Base-by-base conservation (phyloP, 352 stramenopile species). In the Pythium periplocum region DNA sequence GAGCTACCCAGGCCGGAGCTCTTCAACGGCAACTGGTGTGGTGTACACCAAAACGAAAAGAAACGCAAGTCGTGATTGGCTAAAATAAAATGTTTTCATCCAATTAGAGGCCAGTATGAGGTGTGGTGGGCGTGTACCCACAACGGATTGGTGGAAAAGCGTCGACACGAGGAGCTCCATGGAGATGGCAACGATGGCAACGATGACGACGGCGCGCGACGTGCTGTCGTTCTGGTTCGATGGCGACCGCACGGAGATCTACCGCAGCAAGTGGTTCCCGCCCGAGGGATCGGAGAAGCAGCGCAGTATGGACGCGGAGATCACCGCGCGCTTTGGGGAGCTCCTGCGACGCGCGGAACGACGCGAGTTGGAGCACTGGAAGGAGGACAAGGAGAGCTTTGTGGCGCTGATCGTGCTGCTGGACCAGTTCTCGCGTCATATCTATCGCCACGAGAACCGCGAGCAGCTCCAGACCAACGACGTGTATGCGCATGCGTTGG, bases 401-500 rank as follows among this genome's bases (percentile, higher is more conserved):
- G 71, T 97, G 45, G 85, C 85, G 48, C 67, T 95, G 1, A 82
- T 96, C 37, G 55, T 97, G 43, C 36, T 97, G 34, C 55, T 97
- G 12, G 88, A 97, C 59, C 88, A 96, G 59, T 86, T 95, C 60
- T 90, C 84, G 30, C 69, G 86, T 1, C 86, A 96, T 54, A 61
- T 93, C 7, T 86, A 89, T 53, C 75, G 86, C 42, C 48, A 71
- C 33, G 60, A 61, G 6, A 26, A 26, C 17, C 60, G 70, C 31
- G 53, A 59, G 31, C 45, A 59, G 4, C 39, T 74, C 12, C 48
- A 55, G 6, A 41, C 44, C 26, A 88, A 93, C 39, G 75, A 90
- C 50, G 61, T 55, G 9, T 53, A 86, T 10, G 71, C 69, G 17
- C 55, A 86, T 7, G 55, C 54, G 35, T 45, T 90, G 48, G 68